These are phyloP conservation scores for Harringtonia lauricola DNA, from an alignment of 2,329 filamentous ascomycete species.

Conservation along the genomic window DNA sequence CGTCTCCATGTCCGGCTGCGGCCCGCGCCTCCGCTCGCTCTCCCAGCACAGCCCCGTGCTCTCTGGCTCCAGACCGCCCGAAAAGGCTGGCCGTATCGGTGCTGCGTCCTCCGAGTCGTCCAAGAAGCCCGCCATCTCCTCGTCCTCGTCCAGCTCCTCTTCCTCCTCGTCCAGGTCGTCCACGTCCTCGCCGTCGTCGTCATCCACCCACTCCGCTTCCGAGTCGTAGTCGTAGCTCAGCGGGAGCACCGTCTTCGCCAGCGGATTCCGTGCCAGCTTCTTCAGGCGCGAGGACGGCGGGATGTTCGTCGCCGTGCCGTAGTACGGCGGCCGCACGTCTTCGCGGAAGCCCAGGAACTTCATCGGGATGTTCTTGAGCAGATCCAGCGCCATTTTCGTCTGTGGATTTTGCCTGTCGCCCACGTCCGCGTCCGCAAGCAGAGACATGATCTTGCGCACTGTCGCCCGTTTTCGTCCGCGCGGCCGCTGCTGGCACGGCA, in stretches of 20 bases:
- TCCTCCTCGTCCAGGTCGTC: constrained; percentile 59
- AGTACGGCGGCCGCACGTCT: constrained; percentile 60
- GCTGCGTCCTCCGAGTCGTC: constrained; percentile 71
- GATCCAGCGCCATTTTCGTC: constrained; percentile 22
- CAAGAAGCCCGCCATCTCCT: constrained; percentile 82
- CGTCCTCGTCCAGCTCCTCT: constrained; percentile 60
- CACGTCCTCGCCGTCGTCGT: constrained; percentile 60
- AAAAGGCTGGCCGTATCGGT: constrained; percentile 42
- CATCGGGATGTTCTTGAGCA: constrained; percentile 44
- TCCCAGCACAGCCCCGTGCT: constrained; percentile 82
- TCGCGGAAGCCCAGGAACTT: constrained; percentile 53
- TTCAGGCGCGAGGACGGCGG: constrained; percentile 38
- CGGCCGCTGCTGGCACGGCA: constrained; percentile 22
- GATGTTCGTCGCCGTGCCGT: constrained; percentile 58
- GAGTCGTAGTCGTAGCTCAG: constrained; percentile 78
- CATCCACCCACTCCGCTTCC: constrained; percentile 74
- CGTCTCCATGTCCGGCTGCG: constrained; percentile 37
- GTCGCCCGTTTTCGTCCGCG: constrained; percentile 22
- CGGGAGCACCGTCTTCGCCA: constrained; percentile 40
- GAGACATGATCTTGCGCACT: constrained; percentile 51
- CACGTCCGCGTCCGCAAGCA: constrained; percentile 16
- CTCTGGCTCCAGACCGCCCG: constrained; percentile 63
- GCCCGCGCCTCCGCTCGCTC: constrained; percentile 35
- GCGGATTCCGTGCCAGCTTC: constrained; percentile 42
- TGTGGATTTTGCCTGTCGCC: constrained; percentile 30